Base-by-base conservation (phyloP, 2,329 filamentous ascomycete species). In the Claviceps monticola region DNA sequence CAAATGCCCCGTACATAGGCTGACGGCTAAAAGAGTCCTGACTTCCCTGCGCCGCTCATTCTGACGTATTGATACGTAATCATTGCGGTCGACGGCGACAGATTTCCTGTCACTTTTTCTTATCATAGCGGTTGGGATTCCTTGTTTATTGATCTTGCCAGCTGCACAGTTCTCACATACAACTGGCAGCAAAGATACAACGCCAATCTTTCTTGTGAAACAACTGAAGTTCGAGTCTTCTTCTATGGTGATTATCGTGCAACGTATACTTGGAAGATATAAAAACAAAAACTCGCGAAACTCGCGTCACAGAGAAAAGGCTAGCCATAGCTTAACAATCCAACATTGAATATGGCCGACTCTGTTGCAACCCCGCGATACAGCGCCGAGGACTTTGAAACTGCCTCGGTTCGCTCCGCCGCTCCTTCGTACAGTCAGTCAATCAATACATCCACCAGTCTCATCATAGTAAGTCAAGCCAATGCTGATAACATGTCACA, bases 361-460 rank as follows among this genome's bases (percentile, higher is more conserved):
- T 56, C 60, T 21, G 53, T 64, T 50, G 57, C 59, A 49, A 59
- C 62, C 21, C 60, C 66, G 51, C 65, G 66, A 46, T 69, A 68
- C 53, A 65, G 62, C 57, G 59, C 67, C 5, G 75, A 79, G 54
- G 82, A 85, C 62, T 79, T 83, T 53, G 82, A 86, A 59, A 83
- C 82, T 21, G 74, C 78, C 6, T 86, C 83, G 9, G 76, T 86
- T 55, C 79, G 72, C 58, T 85, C 82, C 17, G 75, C 75, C 7
- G 81, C 82, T n/a, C 82, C 82, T 42, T 85, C 82, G 9, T 85
- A 85, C 63, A 71, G 78, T 81, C 59, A 72, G 76, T 69, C 39
- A 21, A 43, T 69, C 39, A 21, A 43, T 34, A 11, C 9, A 17
- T 5, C 13, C 4, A 26, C 14, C 46, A 26, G 36, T 17, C 29